Evolutionary conservation across 106 monocot species (phyloP).

Genomic region (Ottelia alismoides): DNA sequence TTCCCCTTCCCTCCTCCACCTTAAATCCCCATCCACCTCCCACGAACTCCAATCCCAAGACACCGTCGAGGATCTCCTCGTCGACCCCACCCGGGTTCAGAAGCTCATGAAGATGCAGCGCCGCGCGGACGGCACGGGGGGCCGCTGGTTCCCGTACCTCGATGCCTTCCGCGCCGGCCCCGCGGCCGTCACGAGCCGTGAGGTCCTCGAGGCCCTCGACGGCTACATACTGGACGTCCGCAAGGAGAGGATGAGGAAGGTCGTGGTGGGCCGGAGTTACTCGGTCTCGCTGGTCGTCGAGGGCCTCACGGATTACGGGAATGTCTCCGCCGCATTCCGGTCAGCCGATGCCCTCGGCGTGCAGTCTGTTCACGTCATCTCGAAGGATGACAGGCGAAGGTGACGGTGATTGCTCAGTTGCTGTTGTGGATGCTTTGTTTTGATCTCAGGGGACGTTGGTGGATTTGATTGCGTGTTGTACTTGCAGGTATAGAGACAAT

Average conservation of each 20-base stretch:
- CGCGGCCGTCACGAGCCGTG: conserved; percentile 32
- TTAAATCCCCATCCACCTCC: too few species aligned
- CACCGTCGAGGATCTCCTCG: conserved; percentile 65
- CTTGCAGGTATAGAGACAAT: conserved; percentile 77
- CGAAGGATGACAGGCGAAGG: conserved; percentile 60
- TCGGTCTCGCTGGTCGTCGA: conserved; percentile 84
- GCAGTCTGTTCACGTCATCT: conserved; percentile 92
- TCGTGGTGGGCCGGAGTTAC: conserved; percentile 71
- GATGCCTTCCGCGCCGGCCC: conserved; percentile 22
- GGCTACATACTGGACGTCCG: conserved; percentile 61
- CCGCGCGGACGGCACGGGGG: conserved; percentile 5
- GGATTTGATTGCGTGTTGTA: neutral
- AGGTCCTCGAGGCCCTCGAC: conserved; percentile 61
- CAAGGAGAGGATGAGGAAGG: conserved; percentile 69
- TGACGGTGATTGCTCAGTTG: conserved; percentile 50
- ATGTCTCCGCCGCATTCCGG: conserved; percentile 91
- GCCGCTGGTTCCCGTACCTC: conserved; percentile 71
- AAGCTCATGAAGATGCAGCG: conserved; percentile 92
- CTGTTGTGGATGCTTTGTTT: conserved; percentile 1
- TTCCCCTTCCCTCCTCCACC: too few species aligned
- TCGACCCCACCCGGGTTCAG: conserved; percentile 18
- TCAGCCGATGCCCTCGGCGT: conserved; percentile 96
- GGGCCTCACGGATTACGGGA: conserved; percentile 80
- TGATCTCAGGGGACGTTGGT: neutral
- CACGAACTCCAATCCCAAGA: too few species aligned